phyloP scores from a whole-genome alignment of 2,329 filamentous ascomycete species.

The Apiospora phragmitis region DNA sequence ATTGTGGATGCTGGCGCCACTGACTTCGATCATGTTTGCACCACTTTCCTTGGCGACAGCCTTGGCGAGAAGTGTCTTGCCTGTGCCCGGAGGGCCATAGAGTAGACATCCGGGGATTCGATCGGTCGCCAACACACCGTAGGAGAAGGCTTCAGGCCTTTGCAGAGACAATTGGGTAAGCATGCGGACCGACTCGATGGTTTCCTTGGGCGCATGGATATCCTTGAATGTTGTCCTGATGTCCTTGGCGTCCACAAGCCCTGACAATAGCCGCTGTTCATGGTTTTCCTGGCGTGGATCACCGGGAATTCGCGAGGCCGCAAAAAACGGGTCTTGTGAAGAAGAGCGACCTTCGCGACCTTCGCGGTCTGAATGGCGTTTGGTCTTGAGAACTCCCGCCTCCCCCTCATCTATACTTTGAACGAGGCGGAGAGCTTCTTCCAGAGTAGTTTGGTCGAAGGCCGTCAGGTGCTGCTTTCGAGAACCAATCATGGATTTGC shows the following conservation, averaged over 20 bases:
- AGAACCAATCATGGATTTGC: slow-evolving; percentile 28
- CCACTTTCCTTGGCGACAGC: slow-evolving; percentile 69
- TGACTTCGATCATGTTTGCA: slow-evolving; percentile 80
- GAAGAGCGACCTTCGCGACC: slow-evolving; percentile 30
- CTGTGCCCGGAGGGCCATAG: slow-evolving; percentile 84
- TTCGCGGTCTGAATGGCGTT: slow-evolving; percentile 35
- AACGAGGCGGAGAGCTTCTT: slow-evolving; percentile 19
- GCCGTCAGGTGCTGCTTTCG: slow-evolving; percentile 1
- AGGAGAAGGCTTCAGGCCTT: slow-evolving; percentile 91
- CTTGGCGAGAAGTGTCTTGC: slow-evolving; percentile 70
- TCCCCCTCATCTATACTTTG: slow-evolving; percentile 24
- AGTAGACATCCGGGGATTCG: slow-evolving; percentile 87
- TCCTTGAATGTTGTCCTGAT: slow-evolving; percentile 87
- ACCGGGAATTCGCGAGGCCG: slow-evolving; percentile 28
- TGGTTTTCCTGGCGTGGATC: slow-evolving; percentile 63
- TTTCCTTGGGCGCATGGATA: slow-evolving; percentile 79
- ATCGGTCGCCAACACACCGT: slow-evolving; percentile 88
- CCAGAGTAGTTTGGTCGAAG: slow-evolving; percentile 17
- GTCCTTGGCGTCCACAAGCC: slow-evolving; percentile 78
- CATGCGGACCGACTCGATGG: slow-evolving; percentile 83
- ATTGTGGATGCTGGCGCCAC: slow-evolving; percentile 88
- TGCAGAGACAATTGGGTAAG: slow-evolving; percentile 85
- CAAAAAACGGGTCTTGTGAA: slow-evolving; percentile 9
- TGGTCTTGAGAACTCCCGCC: slow-evolving; percentile 38
- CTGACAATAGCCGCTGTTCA: slow-evolving; percentile 79